Evolutionary conservation across 75 land plant species (phyloP).

Genomic region (Pinus taeda): DNA sequence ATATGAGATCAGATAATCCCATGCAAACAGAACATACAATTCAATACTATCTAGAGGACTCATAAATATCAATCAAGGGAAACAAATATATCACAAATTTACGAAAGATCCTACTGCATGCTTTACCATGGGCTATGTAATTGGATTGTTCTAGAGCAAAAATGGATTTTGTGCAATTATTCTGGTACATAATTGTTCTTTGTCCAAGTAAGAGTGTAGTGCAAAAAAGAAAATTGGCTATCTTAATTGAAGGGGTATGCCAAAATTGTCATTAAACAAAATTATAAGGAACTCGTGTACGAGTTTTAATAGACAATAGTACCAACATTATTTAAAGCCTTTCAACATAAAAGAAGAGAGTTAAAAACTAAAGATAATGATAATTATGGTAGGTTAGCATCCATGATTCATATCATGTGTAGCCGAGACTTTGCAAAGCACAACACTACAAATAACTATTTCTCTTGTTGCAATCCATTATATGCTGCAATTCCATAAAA

Average conservation of each 20-base stretch:
- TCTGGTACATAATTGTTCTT: neutral
- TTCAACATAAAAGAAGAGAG: neutral
- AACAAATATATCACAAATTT: neutral
- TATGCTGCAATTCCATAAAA: neutral
- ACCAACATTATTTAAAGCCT: neutral
- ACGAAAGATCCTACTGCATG: neutral
- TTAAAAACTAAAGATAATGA: neutral
- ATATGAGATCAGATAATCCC: neutral
- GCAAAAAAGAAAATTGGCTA: neutral
- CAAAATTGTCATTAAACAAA: neutral
- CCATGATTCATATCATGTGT: neutral
- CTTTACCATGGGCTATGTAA: no score
- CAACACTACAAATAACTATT: neutral
- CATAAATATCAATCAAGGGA: neutral
- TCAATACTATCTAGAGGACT: neutral
- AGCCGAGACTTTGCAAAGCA: neutral
- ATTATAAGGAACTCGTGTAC: neutral
- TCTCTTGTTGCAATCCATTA: neutral
- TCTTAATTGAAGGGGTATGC: neutral
- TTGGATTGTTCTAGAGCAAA: neutral
- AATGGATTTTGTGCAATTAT: neutral
- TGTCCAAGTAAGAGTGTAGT: neutral
- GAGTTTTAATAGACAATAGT: neutral
- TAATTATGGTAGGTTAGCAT: no score
- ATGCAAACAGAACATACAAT: neutral